phyloP scores from a whole-genome alignment of 2,329 filamentous ascomycete genomes.

The Aspergillus sp. region DNA sequence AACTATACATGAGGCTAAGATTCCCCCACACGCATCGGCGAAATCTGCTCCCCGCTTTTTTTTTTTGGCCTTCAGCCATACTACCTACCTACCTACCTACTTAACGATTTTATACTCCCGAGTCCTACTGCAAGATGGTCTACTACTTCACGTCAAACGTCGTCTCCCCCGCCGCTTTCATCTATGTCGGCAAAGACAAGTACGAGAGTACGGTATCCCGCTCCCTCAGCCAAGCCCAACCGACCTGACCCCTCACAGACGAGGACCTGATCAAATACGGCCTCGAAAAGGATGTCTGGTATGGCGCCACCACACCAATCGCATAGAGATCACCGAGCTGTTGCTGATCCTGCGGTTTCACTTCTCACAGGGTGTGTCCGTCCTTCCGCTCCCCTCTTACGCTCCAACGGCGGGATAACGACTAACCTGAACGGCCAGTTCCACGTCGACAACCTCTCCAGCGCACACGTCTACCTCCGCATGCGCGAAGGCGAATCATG shows the following conservation, averaged over 20 bases:
- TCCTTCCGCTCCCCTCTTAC: no score
- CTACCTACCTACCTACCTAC: no score
- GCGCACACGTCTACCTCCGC: slow-evolving; percentile 92
- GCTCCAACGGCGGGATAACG: no score
- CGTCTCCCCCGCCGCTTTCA: slow-evolving; percentile 76
- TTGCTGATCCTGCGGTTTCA: no score
- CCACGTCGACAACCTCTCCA: slow-evolving; percentile 95
- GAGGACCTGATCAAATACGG: slow-evolving; percentile 95
- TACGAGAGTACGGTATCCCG: slow-evolving; percentile 74
- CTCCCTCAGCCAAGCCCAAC: no score
- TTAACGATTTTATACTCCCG: no score
- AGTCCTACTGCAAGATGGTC: slow-evolving; percentile 62
- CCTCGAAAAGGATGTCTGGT: slow-evolving; percentile 96
- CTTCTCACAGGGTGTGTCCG: slow-evolving; percentile 30
- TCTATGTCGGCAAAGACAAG: slow-evolving; percentile 99
- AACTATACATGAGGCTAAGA: no score
- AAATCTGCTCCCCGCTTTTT: slow-evolving; percentile 4
- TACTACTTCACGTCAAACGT: slow-evolving; percentile 91
- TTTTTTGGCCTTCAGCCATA: background rate
- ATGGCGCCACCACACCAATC: slow-evolving; percentile 14
- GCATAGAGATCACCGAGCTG: no score
- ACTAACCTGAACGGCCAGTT: slow-evolving; percentile 62
- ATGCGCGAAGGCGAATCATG: slow-evolving; percentile 75
- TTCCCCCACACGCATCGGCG: background rate
- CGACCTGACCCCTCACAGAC: slow-evolving; percentile 55